Percentiles rank a stretch among this genome's conserved stretches.
These are phyloP conservation scores for Suhomyces kilbournensis DNA, from an alignment of 805 yeast genomes.

Conservation along the genomic window DNA sequence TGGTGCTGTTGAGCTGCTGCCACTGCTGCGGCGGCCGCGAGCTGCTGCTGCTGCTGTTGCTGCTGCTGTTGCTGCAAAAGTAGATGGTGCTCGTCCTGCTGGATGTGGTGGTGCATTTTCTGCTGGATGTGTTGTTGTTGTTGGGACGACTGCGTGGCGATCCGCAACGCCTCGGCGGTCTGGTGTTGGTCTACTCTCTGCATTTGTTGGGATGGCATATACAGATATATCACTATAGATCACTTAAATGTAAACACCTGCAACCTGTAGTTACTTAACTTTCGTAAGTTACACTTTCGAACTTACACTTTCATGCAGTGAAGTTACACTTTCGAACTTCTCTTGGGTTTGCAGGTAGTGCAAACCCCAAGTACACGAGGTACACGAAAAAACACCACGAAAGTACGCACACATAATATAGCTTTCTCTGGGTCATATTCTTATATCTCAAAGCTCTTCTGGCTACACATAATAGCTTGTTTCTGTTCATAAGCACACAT, in stretches of 20 bases:
- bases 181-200: constrained; percentile 13
- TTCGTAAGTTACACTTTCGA: constrained; percentile 5
- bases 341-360: constrained; percentile 4
- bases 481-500: too few relatives aligned
- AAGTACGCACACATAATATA: too few relatives aligned
- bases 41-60: constrained; percentile 11
- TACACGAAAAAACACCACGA: too few relatives aligned
- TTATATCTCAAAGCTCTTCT: too few relatives aligned
- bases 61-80: constrained; percentile 12
- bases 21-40: constrained; percentile 6
- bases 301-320: constrained; percentile 8
- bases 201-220: constrained; percentile 7
- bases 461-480: too few relatives aligned
- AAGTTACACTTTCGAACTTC: constrained; percentile 6
- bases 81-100: constrained; percentile 11
- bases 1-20: constrained; percentile 10
- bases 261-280: constrained; percentile 6
- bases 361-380: too few relatives aligned
- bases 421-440: too few relatives aligned
- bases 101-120: constrained; percentile 8
- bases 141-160: constrained; percentile 15
- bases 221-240: neutral
- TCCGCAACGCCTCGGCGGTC: constrained; percentile 20
- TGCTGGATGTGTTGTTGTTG: constrained; percentile 12
- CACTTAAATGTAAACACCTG: constrained; percentile 2